Base-by-base conservation (phyloP, 192 early-diverging fungal species). In the Backusella morwellensis region DNA sequence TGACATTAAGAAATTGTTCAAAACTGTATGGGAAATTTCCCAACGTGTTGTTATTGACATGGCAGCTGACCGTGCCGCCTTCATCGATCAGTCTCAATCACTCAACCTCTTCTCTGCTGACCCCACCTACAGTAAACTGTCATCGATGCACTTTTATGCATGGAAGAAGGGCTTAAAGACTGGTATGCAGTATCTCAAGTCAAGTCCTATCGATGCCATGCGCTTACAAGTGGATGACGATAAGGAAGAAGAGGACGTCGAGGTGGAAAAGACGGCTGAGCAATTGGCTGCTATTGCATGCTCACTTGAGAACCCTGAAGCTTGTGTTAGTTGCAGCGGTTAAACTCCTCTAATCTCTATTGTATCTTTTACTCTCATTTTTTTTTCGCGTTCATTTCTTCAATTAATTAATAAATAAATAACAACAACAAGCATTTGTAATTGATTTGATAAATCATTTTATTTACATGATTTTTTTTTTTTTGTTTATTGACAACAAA, bases 161-260 rank as follows among this genome's bases (percentile, higher is more conserved):
- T 99, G 96, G 96, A 93, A 93, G 83, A 92, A 93, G 86, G 97
- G 96, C 1, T 87, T 98, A 38, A 99, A 98, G 92, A 98, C 97
- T 8, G 96, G 96, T 74, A 97, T 97, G 97, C 97, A 99, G 82
- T 98, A 97, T 80, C 84, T 97, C 73, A 92, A 95, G 56, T 93
- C 96, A 12, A 90, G 95, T 47, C 96, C 96, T 26, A 93, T 90
- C 15, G 96, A 98, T 79, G 96, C 97, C 1, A 97, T 98, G 85
- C 94, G 97, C 89, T 99, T 99, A 77, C 97, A 96, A 5, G 92
- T 98, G 5, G 96, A 98, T 75, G 88, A 90, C 56, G 83, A 87
- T 52, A 81, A 93, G 69, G 88, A 85, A 83, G 88, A 86, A 19
- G 54, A 67, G 19, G 38, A 32, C 0, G 68, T 29, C 9, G 34